Evolutionary conservation across 106 monocot genomes (phyloP), one percentile per base, ranked within the genome.

Genomic region (Vanilla planifolia): DNA sequence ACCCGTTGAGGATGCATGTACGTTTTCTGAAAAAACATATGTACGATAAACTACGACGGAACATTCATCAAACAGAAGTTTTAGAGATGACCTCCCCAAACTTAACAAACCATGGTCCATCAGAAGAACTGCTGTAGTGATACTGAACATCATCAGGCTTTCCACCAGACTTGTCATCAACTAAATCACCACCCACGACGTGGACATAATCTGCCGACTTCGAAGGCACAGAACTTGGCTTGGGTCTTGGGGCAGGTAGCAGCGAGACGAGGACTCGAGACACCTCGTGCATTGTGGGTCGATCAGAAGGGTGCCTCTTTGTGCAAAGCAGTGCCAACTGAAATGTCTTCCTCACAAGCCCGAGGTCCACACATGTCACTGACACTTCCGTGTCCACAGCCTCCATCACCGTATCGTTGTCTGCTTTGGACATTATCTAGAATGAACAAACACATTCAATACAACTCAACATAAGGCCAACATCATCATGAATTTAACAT

Each of bases 361-460:
- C 62, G 23, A 74, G 69, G 35, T 98, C 92, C 56, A 75, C 73
- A 75, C 98, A 98, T 0, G 98, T 98, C n/a, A 92, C 65, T 2
- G 84, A 80, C 3, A 92, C 98, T 56, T 98, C 92, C 1, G 84
- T 67, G 75, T 92, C 92, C 46, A 92, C 92, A 1, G 92, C 72
- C 61, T 98, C 98, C 98, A 98, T 98, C 48, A 98, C 87, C 0
- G 98, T 98, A 79, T 98, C 88, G 77, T 92, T 80, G 44, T 92
- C 92, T 48, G 90, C 88, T 65, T 77, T 98, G 0, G 82, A 79
- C 5, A 92, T 71, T 53, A 98, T 98, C 96, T 98, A 73, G 45
- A 62, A 19, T 4, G 2, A n/a, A 19, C 8, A 46, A 55, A 37
- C 3, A 57, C 0, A n/a, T n/a, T n/a, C n/a, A n/a, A n/a, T n/a